phyloP scores from a whole-genome alignment of 768 basidiomycete species.

The Tylopilus sp. region DNA sequence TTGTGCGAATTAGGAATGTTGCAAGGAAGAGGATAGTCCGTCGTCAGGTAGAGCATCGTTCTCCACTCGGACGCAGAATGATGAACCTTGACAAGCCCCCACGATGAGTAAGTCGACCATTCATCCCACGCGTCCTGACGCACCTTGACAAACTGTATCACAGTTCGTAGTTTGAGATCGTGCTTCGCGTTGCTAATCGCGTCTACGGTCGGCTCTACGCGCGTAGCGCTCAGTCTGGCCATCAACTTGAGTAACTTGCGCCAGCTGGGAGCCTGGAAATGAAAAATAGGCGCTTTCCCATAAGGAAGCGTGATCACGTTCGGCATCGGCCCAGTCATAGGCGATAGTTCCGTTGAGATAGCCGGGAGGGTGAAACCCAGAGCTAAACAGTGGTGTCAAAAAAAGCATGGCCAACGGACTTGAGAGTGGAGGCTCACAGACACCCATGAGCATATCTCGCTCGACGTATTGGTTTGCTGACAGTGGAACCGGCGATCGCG shows the following conservation, averaged over 20 bases:
- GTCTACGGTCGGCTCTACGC: constrained; percentile 68
- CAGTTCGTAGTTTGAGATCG: constrained; percentile 62
- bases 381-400: constrained; percentile 40
- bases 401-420: neutral
- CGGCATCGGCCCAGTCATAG: constrained; percentile 57
- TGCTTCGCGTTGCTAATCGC: constrained; percentile 56
- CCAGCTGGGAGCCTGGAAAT: constrained; percentile 75
- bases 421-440: constrained; percentile 51
- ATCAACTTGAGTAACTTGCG: constrained; percentile 68
- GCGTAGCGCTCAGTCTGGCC: constrained; percentile 67
- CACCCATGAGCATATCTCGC: constrained; percentile 50
- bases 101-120: neutral
- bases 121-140: constrained; percentile 13
- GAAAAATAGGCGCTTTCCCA: constrained; percentile 62
- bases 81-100: constrained; percentile 46
- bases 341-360: constrained; percentile 44
- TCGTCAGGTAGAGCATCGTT: constrained; percentile 71
- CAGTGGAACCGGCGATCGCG: constrained; percentile 11
- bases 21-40: constrained; percentile 62
- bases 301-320: constrained; percentile 73
- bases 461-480: constrained; percentile 50
- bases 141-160: constrained; percentile 79
- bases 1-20: constrained; percentile 42
- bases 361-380: constrained; percentile 63
- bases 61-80: constrained; percentile 62